Percentiles rank a stretch among this genome's conserved stretches.
Evolutionary conservation across 495 filamentous ascomycete species (phyloP).

Genomic region (Lasiosphaeriaceae sp.): DNA sequence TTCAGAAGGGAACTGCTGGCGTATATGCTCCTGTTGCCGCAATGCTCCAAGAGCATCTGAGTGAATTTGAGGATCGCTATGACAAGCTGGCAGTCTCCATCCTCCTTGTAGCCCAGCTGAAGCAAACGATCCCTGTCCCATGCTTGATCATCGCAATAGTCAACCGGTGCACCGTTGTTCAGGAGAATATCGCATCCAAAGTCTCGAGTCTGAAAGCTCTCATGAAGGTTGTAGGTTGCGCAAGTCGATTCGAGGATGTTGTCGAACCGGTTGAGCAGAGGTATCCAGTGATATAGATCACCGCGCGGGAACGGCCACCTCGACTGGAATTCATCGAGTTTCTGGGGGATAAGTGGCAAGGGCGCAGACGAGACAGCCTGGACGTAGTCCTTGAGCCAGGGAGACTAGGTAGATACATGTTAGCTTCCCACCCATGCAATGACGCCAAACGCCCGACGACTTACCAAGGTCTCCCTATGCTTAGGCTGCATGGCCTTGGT

Average conservation of each 20-base stretch:
- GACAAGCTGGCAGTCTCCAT: conserved; percentile 76
- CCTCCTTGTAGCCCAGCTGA: conserved; percentile 57
- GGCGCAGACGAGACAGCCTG: conserved; percentile 61
- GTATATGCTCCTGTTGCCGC: conserved; percentile 96
- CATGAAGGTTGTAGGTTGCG: conserved; percentile 73
- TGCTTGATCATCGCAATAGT: conserved; percentile 33
- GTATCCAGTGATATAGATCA: conserved; percentile 98
- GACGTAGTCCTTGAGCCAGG: conserved; percentile 78
- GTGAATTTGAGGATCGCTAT: conserved; percentile 81
- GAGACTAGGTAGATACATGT: conserved; percentile 55
- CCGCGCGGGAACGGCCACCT: conserved; percentile 96
- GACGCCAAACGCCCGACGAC: conserved; percentile 27
- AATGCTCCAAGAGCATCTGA: conserved; percentile 81
- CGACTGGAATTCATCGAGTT: conserved; percentile 74
- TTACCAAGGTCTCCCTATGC: conserved; percentile 91
- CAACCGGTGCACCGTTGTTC: conserved; percentile 40
- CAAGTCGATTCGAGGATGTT: conserved; percentile 76
- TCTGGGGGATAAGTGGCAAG: conserved; percentile 68
- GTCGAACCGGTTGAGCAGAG: conserved; percentile 91
- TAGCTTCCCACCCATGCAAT: background rate
- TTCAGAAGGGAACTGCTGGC: conserved; percentile 83
- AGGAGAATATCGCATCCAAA: conserved; percentile 64
- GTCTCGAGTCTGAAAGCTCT: conserved; percentile 73
- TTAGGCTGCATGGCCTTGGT: conserved; percentile 89
- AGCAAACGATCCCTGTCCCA: conserved; percentile 48